These are phyloP conservation scores for Bipolaris oryzae DNA, from an alignment of 2,329 filamentous ascomycete species.

Conservation along the genomic window DNA sequence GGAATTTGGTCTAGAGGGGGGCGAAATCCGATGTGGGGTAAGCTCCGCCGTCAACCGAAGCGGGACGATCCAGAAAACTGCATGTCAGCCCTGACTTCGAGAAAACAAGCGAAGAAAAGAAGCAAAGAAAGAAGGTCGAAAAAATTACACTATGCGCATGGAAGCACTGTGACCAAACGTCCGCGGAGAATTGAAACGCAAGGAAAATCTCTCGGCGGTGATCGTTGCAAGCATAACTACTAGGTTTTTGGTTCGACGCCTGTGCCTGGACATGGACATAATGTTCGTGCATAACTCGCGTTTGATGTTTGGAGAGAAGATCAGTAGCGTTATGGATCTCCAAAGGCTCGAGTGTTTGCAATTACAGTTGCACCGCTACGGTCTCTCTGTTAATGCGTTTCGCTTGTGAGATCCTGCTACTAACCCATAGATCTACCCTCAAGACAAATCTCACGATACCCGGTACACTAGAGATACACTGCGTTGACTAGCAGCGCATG, in stretches of 20 bases:
- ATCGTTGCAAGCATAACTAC: constrained; percentile 1
- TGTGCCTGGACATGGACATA: background rate
- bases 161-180: too few species aligned
- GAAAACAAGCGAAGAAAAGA: constrained; percentile 2
- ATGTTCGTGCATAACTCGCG: background rate
- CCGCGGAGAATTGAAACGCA: background rate
- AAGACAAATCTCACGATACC: constrained; percentile 6
- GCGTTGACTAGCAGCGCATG: background rate
- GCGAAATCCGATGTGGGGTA: constrained; percentile 7
- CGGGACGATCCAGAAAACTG: constrained; percentile 14
- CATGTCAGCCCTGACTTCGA: constrained; percentile 7
- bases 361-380: constrained; percentile 3
- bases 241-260: too few species aligned
- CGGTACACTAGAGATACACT: constrained; percentile 3
- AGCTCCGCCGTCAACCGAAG: constrained; percentile 5
- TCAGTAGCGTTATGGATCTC: constrained; percentile 12
- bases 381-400: constrained; percentile 4
- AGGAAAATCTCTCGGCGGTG: background rate
- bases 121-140: background rate
- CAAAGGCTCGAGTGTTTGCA: constrained; percentile 1
- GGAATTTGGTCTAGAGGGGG: background rate
- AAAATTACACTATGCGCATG: too few species aligned
- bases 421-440: constrained; percentile 1
- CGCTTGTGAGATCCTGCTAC: constrained; percentile 9
- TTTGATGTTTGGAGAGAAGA: constrained; percentile 4